Percentiles rank a stretch among this genome's conserved stretches.
phyloP scores from a whole-genome alignment of 1,284 basidiomycete genomes.

The Trichosporon faecale region DNA sequence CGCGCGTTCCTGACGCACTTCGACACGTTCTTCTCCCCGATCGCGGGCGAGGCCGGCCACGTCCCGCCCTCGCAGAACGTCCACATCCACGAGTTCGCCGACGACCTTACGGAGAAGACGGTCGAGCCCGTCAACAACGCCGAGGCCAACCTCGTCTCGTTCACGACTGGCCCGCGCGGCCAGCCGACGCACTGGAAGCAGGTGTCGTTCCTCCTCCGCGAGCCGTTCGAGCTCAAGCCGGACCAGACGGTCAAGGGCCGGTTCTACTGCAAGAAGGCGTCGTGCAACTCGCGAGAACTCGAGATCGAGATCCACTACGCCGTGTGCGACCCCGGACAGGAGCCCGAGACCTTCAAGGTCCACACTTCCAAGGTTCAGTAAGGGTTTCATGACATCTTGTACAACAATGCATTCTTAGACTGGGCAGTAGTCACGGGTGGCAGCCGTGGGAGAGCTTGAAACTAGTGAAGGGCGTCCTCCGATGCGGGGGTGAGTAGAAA shows the following conservation, averaged over 20 bases:
- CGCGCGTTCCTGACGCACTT: conserved; percentile 89
- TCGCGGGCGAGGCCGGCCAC: conserved; percentile 54
- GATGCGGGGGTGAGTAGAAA: neutral
- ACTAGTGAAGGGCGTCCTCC: neutral
- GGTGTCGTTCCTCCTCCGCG: conserved; percentile 79
- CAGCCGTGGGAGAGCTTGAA: neutral
- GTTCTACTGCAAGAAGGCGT: conserved; percentile 78
- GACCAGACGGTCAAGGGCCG: conserved; percentile 70
- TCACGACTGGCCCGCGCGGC: conserved; percentile 81
- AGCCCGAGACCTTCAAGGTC: conserved; percentile 29
- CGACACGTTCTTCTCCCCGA: conserved; percentile 80
- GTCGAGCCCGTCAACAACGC: conserved; percentile 27
- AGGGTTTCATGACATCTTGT: neutral
- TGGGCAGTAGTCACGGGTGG: no score
- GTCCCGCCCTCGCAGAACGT: conserved; percentile 54
- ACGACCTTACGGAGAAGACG: conserved; percentile 32
- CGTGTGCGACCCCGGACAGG: conserved; percentile 17
- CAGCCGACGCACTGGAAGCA: conserved; percentile 98
- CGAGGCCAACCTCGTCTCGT: conserved; percentile 58
- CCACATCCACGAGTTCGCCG: conserved; percentile 35
- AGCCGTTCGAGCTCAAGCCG: conserved; percentile 69
- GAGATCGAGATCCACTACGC: conserved; percentile 83
- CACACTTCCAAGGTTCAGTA: conserved; percentile 39
- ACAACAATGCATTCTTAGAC: conserved; percentile 4
- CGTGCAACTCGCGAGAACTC: conserved; percentile 79